Percentiles rank a stretch among this genome's conserved stretches.
Conservation (phyloP, 805 yeast species). For the Spathaspora girioi region DNA sequence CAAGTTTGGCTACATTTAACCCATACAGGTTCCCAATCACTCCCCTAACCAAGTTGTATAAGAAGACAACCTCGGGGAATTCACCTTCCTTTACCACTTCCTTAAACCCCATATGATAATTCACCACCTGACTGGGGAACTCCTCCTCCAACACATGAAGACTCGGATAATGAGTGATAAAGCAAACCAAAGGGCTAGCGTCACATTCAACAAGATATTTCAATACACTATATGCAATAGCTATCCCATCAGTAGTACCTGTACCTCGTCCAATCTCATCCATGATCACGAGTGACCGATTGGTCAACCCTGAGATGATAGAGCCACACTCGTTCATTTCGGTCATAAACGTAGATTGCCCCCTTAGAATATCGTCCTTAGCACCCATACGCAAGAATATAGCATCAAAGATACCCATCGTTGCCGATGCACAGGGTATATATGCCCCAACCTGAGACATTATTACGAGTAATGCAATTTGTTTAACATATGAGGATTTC, state of each 20-base stretch:
- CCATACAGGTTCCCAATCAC: slow-evolving; percentile 67
- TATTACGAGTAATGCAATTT: slow-evolving; percentile 64
- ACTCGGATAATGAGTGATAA: slow-evolving; percentile 82
- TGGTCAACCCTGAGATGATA: slow-evolving; percentile 51
- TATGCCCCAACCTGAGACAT: slow-evolving; percentile 78
- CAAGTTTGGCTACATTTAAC: slow-evolving; percentile 76
- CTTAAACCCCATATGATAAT: slow-evolving; percentile 70
- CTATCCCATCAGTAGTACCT: slow-evolving; percentile 64
- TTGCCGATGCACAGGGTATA: slow-evolving; percentile 63
- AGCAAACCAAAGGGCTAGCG: slow-evolving; percentile 55
- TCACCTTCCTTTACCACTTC: slow-evolving; percentile 26
- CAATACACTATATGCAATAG: slow-evolving; percentile 74
- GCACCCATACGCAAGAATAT: slow-evolving; percentile 87
- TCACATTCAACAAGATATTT: slow-evolving; percentile 45
- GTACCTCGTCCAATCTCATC: slow-evolving; percentile 89
- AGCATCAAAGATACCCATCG: slow-evolving; percentile 67
- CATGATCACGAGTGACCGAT: slow-evolving; percentile 56
- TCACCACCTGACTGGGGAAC: slow-evolving; percentile 41
- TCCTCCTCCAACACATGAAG: slow-evolving; percentile 48
- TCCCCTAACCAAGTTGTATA: slow-evolving; percentile 35
- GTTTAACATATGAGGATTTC: slow-evolving; percentile 72
- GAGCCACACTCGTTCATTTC: slow-evolving; percentile 66
- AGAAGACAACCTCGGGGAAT: slow-evolving; percentile 36
- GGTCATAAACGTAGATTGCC: slow-evolving; percentile 81
- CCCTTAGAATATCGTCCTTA: slow-evolving; percentile 66